These are phyloP conservation scores for Exophiala sideris DNA, from an alignment of 2,329 filamentous ascomycete genomes.

Conservation along the genomic window DNA sequence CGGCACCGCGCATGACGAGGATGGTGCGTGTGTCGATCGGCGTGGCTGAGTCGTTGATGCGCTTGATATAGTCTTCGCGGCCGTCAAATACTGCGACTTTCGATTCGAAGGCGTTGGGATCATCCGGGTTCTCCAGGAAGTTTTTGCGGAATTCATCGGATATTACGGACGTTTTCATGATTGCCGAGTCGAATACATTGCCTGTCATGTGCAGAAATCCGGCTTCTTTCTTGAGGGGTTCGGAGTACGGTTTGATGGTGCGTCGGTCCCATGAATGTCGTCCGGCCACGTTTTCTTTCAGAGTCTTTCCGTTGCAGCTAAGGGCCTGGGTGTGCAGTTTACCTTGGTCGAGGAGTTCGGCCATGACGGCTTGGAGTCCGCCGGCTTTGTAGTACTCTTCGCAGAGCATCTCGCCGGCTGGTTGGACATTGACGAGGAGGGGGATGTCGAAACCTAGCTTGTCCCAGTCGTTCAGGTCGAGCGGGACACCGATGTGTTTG, in stretches of 20 bases:
- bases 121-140: slow-evolving; percentile 46
- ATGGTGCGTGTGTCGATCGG: slow-evolving; percentile 44
- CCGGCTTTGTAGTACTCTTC: slow-evolving; percentile 56
- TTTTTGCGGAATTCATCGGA: slow-evolving; percentile 43
- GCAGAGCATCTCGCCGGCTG: slow-evolving; percentile 51
- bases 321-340: slow-evolving; percentile 44
- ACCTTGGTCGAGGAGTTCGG: slow-evolving; percentile 50
- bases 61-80: slow-evolving; percentile 47
- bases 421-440: slow-evolving; percentile 54
- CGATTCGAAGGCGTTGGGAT: slow-evolving; percentile 50
- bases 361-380: slow-evolving; percentile 53
- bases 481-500: slow-evolving; percentile 50
- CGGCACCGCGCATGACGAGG: slow-evolving; percentile 49
- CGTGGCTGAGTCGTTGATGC: slow-evolving; percentile 41
- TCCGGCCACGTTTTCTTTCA: slow-evolving; percentile 44
- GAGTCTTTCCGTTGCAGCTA: slow-evolving; percentile 48
- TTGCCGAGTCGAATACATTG: slow-evolving; percentile 50
- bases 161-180: slow-evolving; percentile 54
- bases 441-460: slow-evolving; percentile 49
- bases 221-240: slow-evolving; percentile 49
- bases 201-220: slow-evolving; percentile 52
- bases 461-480: slow-evolving; percentile 56
- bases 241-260: slow-evolving; percentile 45
- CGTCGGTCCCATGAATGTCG: slow-evolving; percentile 50
- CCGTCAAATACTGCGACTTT: slow-evolving; percentile 51